Percentiles rank a stretch among this genome's conserved stretches.
Evolutionary conservation across 768 basidiomycete genomes (phyloP).

Genomic region (Psilocybe cubensis): DNA sequence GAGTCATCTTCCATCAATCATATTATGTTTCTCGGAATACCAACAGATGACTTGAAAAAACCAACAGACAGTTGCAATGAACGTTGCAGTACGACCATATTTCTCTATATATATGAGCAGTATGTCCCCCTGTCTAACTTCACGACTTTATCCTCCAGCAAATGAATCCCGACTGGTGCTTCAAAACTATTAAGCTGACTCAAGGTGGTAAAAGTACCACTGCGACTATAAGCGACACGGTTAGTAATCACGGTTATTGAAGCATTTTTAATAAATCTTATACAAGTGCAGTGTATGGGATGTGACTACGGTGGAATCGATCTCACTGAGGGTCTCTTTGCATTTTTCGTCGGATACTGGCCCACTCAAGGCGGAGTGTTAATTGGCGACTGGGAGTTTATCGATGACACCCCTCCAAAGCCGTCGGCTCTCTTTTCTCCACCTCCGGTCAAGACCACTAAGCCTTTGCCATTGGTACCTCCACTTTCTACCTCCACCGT

Average conservation of each 20-base stretch:
- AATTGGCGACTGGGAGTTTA: constrained; percentile 63
- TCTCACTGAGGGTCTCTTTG: constrained; percentile 67
- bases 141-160: constrained; percentile 44
- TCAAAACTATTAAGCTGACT: constrained; percentile 62
- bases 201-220: constrained; percentile 56
- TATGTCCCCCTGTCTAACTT: not conserved
- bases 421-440: not conserved
- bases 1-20: constrained; percentile 6
- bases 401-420: constrained; percentile 27
- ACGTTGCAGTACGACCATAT: not conserved
- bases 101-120: not conserved
- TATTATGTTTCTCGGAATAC: not conserved
- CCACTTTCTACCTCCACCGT: not conserved
- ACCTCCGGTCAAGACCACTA: not conserved
- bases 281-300: constrained; percentile 55
- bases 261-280: constrained; percentile 3
- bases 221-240: constrained; percentile 69
- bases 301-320: constrained; percentile 73
- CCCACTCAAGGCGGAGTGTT: constrained; percentile 51
- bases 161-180: constrained; percentile 60
- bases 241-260: constrained; percentile 28
- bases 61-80: constrained; percentile 14
- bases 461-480: not conserved
- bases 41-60: not conserved
- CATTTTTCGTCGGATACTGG: constrained; percentile 49